These are phyloP conservation scores for Huntiella omanensis DNA, from an alignment of 2,329 filamentous ascomycete genomes.

Conservation along the genomic window DNA sequence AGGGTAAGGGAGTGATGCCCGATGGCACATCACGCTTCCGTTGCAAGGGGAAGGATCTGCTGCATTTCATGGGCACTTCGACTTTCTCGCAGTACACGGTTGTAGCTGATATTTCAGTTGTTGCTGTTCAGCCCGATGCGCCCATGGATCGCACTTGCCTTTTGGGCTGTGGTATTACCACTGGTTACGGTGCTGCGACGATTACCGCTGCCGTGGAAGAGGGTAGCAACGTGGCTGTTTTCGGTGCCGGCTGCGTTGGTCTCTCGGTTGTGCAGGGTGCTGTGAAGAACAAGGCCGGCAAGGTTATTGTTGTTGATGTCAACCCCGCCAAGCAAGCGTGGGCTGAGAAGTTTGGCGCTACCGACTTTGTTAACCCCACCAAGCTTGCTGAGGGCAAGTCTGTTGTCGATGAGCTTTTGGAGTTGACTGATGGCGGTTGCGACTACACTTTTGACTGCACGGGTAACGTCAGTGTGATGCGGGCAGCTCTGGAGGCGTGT, in stretches of 20 bases:
- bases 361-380: slow-evolving; percentile 87
- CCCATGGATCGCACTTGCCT: slow-evolving; percentile 93
- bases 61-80: slow-evolving; percentile 98
- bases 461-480: slow-evolving; percentile 90
- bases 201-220: slow-evolving; percentile 86
- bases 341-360: slow-evolving; percentile 87
- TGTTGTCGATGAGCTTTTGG: slow-evolving; percentile 80
- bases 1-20: slow-evolving; percentile 91
- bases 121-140: slow-evolving; percentile 75
- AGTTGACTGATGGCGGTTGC: slow-evolving; percentile 94
- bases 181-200: slow-evolving; percentile 85
- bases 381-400: slow-evolving; percentile 53
- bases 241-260: slow-evolving; percentile 90
- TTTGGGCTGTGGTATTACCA: slow-evolving; percentile 95
- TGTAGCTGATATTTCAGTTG: slow-evolving; percentile 94
- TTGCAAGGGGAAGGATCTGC: slow-evolving; percentile 82
- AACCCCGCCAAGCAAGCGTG: slow-evolving; percentile 86
- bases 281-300: slow-evolving; percentile 60
- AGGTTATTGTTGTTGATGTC: slow-evolving; percentile 57
- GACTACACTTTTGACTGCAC: slow-evolving; percentile 99
- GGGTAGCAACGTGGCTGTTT: slow-evolving; percentile 77
- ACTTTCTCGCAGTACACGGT: slow-evolving; percentile 99
- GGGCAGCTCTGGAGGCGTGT: slow-evolving; percentile 86
- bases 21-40: slow-evolving; percentile 90
- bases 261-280: slow-evolving; percentile 90